Percentiles rank a stretch among this genome's conserved stretches.
Evolutionary conservation across 1,139 yeast genomes (phyloP).

Genomic region (Arxiozyma heterogenica): DNA sequence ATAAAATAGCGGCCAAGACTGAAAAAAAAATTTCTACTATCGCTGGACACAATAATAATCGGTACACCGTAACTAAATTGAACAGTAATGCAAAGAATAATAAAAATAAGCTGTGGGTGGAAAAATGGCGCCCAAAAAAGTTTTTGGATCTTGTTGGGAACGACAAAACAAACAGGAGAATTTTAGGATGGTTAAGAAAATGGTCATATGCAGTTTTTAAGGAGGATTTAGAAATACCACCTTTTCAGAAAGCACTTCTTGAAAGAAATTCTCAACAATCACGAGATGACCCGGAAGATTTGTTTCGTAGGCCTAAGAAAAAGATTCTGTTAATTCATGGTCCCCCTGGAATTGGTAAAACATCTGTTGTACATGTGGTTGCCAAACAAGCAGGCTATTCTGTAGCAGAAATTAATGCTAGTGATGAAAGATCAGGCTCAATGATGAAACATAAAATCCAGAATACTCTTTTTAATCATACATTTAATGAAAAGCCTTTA

Average conservation of each 20-base stretch:
- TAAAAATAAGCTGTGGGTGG: conserved; percentile 48
- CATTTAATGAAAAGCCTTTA: conserved; percentile 52
- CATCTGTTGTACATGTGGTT: conserved; percentile 77
- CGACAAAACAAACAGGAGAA: conserved; percentile 62
- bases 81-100: conserved; percentile 7
- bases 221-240: conserved; percentile 29
- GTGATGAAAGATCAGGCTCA: conserved; percentile 66
- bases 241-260: background rate
- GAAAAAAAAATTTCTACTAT: background rate
- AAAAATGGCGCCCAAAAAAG: conserved; percentile 69
- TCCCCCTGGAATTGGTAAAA: conserved; percentile 94
- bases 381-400: conserved; percentile 78
- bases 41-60: background rate
- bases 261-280: conserved; percentile 1
- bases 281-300: conserved; percentile 35
- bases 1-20: conserved; percentile 22
- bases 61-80: background rate
- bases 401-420: conserved; percentile 80
- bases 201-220: conserved; percentile 71
- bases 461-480: conserved; percentile 60
- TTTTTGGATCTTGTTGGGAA: conserved; percentile 76
- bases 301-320: conserved; percentile 59
- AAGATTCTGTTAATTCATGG: conserved; percentile 74
- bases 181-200: conserved; percentile 70
- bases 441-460: conserved; percentile 52